phyloP scores from a whole-genome alignment of 2,329 filamentous ascomycete genomes.

The Leptographium galeiforme region DNA sequence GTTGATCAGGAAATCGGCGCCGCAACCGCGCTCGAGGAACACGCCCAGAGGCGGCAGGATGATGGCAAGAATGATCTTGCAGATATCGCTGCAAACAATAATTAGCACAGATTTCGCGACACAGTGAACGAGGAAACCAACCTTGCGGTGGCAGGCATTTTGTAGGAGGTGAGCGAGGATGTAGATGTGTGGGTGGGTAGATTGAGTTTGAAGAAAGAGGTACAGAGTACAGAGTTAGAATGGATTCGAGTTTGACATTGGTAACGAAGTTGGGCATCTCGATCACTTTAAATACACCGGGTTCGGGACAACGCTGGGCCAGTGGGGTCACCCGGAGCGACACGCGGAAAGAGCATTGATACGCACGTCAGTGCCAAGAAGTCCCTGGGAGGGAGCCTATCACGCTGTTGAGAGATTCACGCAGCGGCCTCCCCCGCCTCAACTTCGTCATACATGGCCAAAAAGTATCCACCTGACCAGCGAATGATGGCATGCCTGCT shows the following conservation, averaged over 20 bases:
- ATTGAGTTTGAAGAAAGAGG: neutral
- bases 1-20: conserved; percentile 82
- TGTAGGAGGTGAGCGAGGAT: conserved; percentile 15
- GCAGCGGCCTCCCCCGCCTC: neutral
- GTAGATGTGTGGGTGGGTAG: neutral
- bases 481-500: neutral
- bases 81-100: conserved; percentile 31
- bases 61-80: conserved; percentile 71
- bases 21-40: conserved; percentile 87
- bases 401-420: neutral
- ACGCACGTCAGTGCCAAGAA: neutral
- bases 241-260: neutral
- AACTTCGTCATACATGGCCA: neutral
- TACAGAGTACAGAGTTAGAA: too few species aligned
- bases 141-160: conserved; percentile 47
- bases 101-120: neutral
- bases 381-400: neutral
- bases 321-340: neutral
- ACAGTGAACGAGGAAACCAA: conserved; percentile 12
- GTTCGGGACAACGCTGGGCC: neutral
- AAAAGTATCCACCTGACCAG: neutral
- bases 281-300: neutral
- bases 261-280: neutral
- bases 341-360: too few species aligned
- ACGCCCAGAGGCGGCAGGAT: conserved; percentile 83